These are phyloP conservation scores for Lepidium didymum DNA, from an alignment of 345 rosid species.

Conservation along the genomic window DNA sequence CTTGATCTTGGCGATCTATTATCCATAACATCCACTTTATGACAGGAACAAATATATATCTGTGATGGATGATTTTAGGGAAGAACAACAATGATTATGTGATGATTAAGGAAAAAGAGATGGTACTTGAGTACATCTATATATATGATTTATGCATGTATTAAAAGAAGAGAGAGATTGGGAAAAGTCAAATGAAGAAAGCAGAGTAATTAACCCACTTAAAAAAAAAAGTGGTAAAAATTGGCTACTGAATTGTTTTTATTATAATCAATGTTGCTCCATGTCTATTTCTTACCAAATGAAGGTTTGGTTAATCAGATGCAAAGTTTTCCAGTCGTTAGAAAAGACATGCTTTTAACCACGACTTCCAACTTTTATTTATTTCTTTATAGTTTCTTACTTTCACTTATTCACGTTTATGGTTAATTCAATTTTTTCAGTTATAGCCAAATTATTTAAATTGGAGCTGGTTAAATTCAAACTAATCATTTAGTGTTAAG, in stretches of 20 bases:
- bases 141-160: constrained; percentile 20
- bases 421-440: background rate
- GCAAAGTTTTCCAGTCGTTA: constrained; percentile 6
- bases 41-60: background rate
- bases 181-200: constrained; percentile 29
- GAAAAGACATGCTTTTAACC: background rate
- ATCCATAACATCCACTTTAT: constrained; percentile 23
- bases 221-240: constrained; percentile 20
- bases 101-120: constrained; percentile 24
- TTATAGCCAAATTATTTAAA: background rate
- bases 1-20: constrained; percentile 52
- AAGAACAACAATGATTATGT: constrained; percentile 18
- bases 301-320: constrained; percentile 13
- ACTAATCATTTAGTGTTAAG: too few species aligned
- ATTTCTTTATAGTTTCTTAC: background rate
- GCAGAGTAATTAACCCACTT: constrained; percentile 13
- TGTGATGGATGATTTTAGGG: constrained; percentile 10
- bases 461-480: too few species aligned
- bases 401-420: background rate
- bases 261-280: background rate
- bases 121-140: constrained; percentile 6
- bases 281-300: constrained; percentile 15
- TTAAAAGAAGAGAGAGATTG: background rate
- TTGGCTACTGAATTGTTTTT: constrained; percentile 25
- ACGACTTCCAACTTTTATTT: background rate